Percentiles rank a stretch among this genome's conserved stretches.
Conservation (phyloP, 2,329 filamentous ascomycete genomes). For the Seiridium unicorne region DNA sequence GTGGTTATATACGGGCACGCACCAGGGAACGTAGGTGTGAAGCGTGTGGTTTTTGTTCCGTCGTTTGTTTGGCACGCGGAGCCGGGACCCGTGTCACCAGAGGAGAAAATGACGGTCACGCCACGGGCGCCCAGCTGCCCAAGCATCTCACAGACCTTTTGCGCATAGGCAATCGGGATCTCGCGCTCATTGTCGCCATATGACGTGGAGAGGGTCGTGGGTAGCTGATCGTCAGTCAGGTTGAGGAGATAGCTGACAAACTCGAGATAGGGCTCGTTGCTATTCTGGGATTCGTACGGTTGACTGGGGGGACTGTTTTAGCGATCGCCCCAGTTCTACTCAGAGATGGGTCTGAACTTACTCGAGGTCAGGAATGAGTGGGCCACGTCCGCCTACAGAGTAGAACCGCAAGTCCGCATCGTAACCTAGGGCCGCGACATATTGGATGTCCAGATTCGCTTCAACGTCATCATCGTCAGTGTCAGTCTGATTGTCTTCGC, state of each 20-base stretch:
- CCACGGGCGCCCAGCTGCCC: slow-evolving; percentile 66
- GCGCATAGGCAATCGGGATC: slow-evolving; percentile 58
- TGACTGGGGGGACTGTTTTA: slow-evolving; percentile 11
- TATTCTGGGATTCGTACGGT: slow-evolving; percentile 16
- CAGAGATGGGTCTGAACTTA: slow-evolving; percentile 18
- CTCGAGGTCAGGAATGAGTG: slow-evolving; percentile 45
- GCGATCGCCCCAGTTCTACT: neutral
- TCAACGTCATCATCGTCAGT: slow-evolving; percentile 40
- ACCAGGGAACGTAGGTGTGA: slow-evolving; percentile 54
- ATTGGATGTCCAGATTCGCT: slow-evolving; percentile 59
- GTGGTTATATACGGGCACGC: slow-evolving; percentile 57
- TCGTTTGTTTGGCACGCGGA: slow-evolving; percentile 51
- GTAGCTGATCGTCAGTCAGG: slow-evolving; percentile 44
- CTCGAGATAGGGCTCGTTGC: slow-evolving; percentile 26
- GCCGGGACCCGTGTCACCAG: slow-evolving; percentile 26
- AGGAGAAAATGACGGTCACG: slow-evolving; percentile 35
- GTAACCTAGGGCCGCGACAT: slow-evolving; percentile 49
- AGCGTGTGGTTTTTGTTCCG: slow-evolving; percentile 48
- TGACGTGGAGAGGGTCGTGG: slow-evolving; percentile 61
- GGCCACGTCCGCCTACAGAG: slow-evolving; percentile 53
- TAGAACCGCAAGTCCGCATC: slow-evolving; percentile 51
- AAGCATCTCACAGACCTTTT: slow-evolving; percentile 61
- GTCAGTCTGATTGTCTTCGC: slow-evolving; percentile 45
- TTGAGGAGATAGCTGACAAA: slow-evolving; percentile 22
- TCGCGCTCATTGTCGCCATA: slow-evolving; percentile 69